These are phyloP conservation scores for Odontarrhena argentea DNA, from an alignment of 345 rosid genomes.

Conservation along the genomic window DNA sequence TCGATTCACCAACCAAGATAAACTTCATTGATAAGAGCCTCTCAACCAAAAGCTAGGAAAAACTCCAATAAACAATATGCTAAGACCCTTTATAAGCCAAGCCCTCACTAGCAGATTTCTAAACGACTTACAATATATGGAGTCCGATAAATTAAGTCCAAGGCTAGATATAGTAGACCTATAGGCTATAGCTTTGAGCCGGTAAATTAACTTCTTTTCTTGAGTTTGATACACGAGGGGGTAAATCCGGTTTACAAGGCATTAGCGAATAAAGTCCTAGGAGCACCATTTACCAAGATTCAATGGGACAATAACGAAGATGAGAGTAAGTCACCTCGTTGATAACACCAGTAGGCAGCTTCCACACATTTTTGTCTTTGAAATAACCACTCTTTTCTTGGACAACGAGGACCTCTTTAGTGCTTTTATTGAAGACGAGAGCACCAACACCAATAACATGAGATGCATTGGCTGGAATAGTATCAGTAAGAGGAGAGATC, in stretches of 20 bases:
- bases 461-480: slow-evolving; percentile 62
- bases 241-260: neutral
- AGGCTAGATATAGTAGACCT: too few relatives aligned
- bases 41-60: neutral
- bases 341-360: slow-evolving; percentile 69
- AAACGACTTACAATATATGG: too few relatives aligned
- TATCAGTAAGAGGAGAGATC: slow-evolving; percentile 45
- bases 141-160: too few relatives aligned
- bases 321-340: slow-evolving; percentile 48
- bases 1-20: neutral
- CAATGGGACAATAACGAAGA: neutral
- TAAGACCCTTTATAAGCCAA: too few relatives aligned
- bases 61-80: too few relatives aligned
- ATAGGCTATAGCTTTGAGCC: too few relatives aligned
- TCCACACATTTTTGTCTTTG: slow-evolving; percentile 58
- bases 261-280: too few relatives aligned
- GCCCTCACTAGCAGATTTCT: too few relatives aligned
- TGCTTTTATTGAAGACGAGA: slow-evolving; percentile 54
- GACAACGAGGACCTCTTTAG: slow-evolving; percentile 69
- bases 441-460: slow-evolving; percentile 73
- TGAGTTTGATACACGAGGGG: neutral
- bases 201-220: too few relatives aligned
- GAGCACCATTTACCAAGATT: too few relatives aligned
- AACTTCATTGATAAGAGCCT: neutral
- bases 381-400: slow-evolving; percentile 59